phyloP scores from a whole-genome alignment of 2,329 filamentous ascomycete species.

The Xylariaceae sp. region DNA sequence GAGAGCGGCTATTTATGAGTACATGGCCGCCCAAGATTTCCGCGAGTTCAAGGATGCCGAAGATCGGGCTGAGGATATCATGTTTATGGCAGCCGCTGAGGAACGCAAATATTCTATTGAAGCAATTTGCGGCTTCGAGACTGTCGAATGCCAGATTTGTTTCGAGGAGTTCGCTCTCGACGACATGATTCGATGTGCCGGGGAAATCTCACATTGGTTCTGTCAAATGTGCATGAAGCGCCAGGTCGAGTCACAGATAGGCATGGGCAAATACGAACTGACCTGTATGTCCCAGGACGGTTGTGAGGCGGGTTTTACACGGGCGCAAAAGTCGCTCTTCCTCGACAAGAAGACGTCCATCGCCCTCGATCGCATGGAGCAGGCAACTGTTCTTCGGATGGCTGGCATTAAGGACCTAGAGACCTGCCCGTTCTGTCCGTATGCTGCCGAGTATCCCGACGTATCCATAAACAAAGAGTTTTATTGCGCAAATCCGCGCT shows the following conservation, averaged over 20 bases:
- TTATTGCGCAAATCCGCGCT: conserved; percentile 60
- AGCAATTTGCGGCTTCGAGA: conserved; percentile 45
- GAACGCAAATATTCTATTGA: conserved; percentile 35
- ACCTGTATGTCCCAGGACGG: conserved; percentile 64
- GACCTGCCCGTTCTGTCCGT: conserved; percentile 77
- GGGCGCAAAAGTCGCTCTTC: conserved; percentile 48
- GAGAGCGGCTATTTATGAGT: conserved; percentile 29
- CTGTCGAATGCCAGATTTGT: conserved; percentile 69
- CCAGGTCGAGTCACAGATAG: conserved; percentile 63
- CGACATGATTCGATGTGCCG: conserved; percentile 62
- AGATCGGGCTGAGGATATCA: conserved; percentile 23
- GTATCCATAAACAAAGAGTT: conserved; percentile 68
- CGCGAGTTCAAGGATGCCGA: conserved; percentile 38
- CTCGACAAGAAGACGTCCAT: conserved; percentile 52
- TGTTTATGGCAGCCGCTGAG: conserved; percentile 25
- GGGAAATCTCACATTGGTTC: conserved; percentile 56
- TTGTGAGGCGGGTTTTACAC: conserved; percentile 58
- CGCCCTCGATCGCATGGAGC: conserved; percentile 65
- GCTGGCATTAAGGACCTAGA: conserved; percentile 67
- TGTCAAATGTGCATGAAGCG: conserved; percentile 61
- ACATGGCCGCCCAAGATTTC: too few relatives aligned
- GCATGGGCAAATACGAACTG: conserved; percentile 61
- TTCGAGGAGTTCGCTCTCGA: conserved; percentile 61
- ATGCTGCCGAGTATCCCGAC: conserved; percentile 66
- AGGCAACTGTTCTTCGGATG: conserved; percentile 61